phyloP scores from a whole-genome alignment of 108 stramenopile species.

The Conticribra guillardii region DNA sequence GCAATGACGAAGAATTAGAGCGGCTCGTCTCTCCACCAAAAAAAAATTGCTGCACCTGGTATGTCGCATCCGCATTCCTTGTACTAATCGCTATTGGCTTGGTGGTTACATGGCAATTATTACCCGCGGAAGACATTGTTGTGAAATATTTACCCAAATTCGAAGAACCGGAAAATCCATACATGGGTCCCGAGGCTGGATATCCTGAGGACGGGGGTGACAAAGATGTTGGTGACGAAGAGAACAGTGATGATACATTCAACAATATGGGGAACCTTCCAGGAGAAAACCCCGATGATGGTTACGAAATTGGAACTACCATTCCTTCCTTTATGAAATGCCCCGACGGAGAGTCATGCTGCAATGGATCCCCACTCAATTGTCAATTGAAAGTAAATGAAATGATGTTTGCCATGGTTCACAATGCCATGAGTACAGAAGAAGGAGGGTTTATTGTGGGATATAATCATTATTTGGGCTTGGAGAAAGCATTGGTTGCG shows the following conservation, averaged over 20 bases:
- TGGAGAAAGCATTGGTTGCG: slow-evolving; percentile 44
- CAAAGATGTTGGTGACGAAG: slow-evolving; percentile 3
- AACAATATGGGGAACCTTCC: slow-evolving; percentile 3
- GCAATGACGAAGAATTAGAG: slow-evolving; percentile 6
- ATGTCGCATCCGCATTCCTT: slow-evolving; percentile 35
- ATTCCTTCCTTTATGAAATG: slow-evolving; percentile 50
- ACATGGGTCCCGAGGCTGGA: slow-evolving; percentile 38
- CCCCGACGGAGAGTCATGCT: slow-evolving; percentile 23
- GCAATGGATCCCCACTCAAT: slow-evolving; percentile 43
- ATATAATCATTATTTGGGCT: slow-evolving; percentile 35
- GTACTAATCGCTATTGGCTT: slow-evolving; percentile 21
- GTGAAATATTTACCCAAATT: slow-evolving; percentile 35
- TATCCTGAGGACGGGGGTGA: slow-evolving; percentile 2
- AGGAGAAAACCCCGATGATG: slow-evolving; percentile 2
- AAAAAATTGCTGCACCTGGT: slow-evolving; percentile 38
- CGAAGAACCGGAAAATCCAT: slow-evolving; percentile 30
- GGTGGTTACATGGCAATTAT: slow-evolving; percentile 21
- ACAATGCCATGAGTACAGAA: slow-evolving; percentile 45
- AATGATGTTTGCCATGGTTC: slow-evolving; percentile 48
- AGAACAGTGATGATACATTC: slow-evolving; percentile 7
- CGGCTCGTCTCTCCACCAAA: slow-evolving; percentile 12
- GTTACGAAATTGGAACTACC: slow-evolving; percentile 1
- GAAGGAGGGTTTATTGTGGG: slow-evolving; percentile 38
- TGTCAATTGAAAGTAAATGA: slow-evolving; percentile 38
- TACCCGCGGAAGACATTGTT: slow-evolving; percentile 42